A percentile compares a stretch with the other conserved stretches of the same genome.
Evolutionary conservation across 495 filamentous ascomycete species (phyloP).

Genomic region (Gamarada debralockiae): DNA sequence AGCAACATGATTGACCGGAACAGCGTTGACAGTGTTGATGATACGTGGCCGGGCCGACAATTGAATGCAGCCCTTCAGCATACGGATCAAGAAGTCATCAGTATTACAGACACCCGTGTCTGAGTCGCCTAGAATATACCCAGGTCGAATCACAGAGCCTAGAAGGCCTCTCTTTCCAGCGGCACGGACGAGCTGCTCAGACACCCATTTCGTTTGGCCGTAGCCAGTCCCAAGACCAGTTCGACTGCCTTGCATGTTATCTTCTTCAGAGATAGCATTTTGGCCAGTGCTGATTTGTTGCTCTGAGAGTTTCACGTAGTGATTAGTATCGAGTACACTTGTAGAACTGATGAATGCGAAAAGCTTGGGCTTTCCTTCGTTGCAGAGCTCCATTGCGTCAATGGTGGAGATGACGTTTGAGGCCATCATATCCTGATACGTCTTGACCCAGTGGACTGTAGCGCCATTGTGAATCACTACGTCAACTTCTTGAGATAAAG

Average conservation of each 20-base stretch:
- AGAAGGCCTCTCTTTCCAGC: conserved; percentile 74
- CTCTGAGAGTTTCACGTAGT: conserved; percentile 68
- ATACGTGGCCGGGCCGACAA: conserved; percentile 70
- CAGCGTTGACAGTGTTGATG: conserved; percentile 84
- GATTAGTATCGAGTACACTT: conserved; percentile 71
- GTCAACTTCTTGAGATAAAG: conserved; percentile 61
- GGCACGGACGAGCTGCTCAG: conserved; percentile 78
- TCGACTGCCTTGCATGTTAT: conserved; percentile 63
- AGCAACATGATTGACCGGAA: conserved; percentile 83
- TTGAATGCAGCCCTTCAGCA: conserved; percentile 88
- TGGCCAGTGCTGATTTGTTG: conserved; percentile 49
- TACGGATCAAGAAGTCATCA: conserved; percentile 89
- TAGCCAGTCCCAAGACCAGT: conserved; percentile 78
- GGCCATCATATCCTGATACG: conserved; percentile 69
- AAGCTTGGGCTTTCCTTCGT: conserved; percentile 70
- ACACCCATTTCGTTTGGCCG: conserved; percentile 84
- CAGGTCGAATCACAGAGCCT: conserved; percentile 76
- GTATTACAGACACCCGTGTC: conserved; percentile 71
- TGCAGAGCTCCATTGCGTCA: conserved; percentile 72
- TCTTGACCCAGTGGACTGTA: conserved; percentile 79
- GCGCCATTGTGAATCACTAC: conserved; percentile 91
- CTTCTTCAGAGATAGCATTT: conserved; percentile 58
- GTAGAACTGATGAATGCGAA: conserved; percentile 87
- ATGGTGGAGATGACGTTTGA: conserved; percentile 82
- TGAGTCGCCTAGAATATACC: conserved; percentile 79